phyloP scores from a whole-genome alignment of 129 eudicot species.

The Glebionis coronaria region DNA sequence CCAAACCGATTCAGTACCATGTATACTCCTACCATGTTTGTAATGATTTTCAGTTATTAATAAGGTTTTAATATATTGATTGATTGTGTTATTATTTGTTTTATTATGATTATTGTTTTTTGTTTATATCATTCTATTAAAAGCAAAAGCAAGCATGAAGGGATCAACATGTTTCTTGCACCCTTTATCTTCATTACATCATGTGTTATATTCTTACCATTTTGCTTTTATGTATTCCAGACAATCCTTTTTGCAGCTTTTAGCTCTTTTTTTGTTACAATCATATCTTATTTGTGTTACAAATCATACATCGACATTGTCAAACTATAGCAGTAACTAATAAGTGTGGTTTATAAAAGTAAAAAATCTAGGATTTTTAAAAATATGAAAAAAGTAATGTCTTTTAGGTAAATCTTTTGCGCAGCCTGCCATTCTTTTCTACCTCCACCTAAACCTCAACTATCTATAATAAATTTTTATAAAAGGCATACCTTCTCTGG shows the following conservation, averaged over 20 bases:
- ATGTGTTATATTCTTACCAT: constrained; percentile 16
- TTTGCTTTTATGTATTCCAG: constrained; percentile 20
- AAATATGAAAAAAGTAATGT: not conserved
- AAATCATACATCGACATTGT: not conserved
- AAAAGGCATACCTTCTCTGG: constrained; percentile 10
- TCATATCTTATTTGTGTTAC: not conserved
- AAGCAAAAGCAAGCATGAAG: constrained; percentile 28
- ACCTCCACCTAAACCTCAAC: not conserved
- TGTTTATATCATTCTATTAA: too few relatives aligned
- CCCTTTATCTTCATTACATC: constrained; percentile 43
- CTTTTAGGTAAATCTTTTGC: too few relatives aligned
- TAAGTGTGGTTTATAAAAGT: not conserved
- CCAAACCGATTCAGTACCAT: too few relatives aligned
- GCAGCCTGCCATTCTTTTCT: not conserved
- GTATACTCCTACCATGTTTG: too few relatives aligned
- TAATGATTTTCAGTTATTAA: too few relatives aligned
- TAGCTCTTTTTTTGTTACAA: not conserved
- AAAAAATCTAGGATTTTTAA: not conserved
- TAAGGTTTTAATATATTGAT: too few relatives aligned
- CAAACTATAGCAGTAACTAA: not conserved
- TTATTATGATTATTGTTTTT: too few relatives aligned
- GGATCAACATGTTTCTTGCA: constrained; percentile 35
- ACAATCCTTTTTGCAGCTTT: constrained; percentile 24
- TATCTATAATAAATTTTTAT: not conserved
- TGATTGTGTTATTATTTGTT: too few relatives aligned